These are phyloP conservation scores for Tolypocladium amazonense DNA, from an alignment of 2,329 filamentous ascomycete species.

Conservation along the genomic window DNA sequence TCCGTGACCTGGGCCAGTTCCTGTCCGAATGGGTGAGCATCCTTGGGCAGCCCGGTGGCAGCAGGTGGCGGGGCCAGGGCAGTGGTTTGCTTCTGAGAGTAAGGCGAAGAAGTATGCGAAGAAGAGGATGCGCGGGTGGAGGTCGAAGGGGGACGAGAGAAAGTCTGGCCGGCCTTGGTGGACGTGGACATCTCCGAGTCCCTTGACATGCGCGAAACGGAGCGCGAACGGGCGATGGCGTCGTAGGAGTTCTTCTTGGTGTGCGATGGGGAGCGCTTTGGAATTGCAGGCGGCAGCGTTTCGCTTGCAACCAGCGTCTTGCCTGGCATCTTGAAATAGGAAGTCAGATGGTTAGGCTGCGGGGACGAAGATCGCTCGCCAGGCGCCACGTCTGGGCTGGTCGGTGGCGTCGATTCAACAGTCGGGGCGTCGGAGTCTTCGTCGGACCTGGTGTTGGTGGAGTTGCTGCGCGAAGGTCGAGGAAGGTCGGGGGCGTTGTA, in stretches of 20 bases:
- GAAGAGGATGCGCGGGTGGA: conserved; percentile 41
- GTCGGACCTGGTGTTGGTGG: conserved; percentile 46
- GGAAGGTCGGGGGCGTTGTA: conserved; percentile 85
- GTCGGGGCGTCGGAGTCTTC: conserved; percentile 61
- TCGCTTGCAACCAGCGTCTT: conserved; percentile 26
- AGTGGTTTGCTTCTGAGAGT: conserved; percentile 15
- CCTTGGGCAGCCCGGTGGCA: conserved; percentile 22
- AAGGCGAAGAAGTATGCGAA: conserved; percentile 24
- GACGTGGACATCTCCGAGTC: conserved; percentile 42
- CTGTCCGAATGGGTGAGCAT: conserved; percentile 68
- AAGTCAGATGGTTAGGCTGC: conserved; percentile 56
- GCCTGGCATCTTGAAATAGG: conserved; percentile 49
- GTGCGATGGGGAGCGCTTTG: conserved; percentile 71
- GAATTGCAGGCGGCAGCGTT: conserved; percentile 45
- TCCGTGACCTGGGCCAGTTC: conserved; percentile 90
- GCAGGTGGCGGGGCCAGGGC: conserved; percentile 20
- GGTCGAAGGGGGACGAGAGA: conserved; percentile 47
- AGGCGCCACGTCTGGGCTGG: conserved; percentile 56
- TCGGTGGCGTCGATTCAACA: conserved; percentile 49
- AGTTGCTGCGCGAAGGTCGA: conserved; percentile 37
- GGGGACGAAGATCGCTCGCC: conserved; percentile 43
- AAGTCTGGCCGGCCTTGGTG: conserved; percentile 44
- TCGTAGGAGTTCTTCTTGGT: conserved; percentile 77
- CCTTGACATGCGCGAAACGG: conserved; percentile 48
- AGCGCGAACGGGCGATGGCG: conserved; percentile 56